Evolutionary conservation across 2,329 filamentous ascomycete genomes (phyloP).

Genomic region (Ilyonectria robusta): DNA sequence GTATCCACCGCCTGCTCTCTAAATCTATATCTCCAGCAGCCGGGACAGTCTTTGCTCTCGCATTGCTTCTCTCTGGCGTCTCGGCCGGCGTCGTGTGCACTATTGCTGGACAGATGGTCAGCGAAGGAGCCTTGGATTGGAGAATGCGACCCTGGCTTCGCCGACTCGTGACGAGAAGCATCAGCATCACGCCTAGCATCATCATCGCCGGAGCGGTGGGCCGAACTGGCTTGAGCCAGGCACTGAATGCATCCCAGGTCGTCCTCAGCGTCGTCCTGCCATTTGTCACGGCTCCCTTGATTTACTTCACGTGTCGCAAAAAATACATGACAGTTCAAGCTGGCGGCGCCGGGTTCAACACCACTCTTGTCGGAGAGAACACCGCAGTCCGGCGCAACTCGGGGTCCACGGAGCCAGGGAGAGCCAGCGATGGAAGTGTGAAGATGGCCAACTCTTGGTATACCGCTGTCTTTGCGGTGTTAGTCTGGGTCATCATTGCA

Average conservation of each 20-base stretch:
- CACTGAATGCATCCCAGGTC: slow-evolving; percentile 84
- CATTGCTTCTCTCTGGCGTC: slow-evolving; percentile 83
- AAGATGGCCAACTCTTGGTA: slow-evolving; percentile 83
- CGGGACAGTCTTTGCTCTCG: slow-evolving; percentile 87
- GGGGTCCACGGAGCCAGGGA: not conserved
- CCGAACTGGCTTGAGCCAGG: slow-evolving; percentile 76
- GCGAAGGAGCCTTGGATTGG: slow-evolving; percentile 86
- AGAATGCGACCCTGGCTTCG: slow-evolving; percentile 82
- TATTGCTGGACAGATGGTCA: slow-evolving; percentile 90
- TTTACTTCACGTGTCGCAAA: slow-evolving; percentile 86
- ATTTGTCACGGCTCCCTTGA: slow-evolving; percentile 85
- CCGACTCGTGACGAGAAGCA: slow-evolving; percentile 81
- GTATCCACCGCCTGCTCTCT: slow-evolving; percentile 82
- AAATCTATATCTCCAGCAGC: slow-evolving; percentile 79
- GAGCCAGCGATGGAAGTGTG: slow-evolving; percentile 50
- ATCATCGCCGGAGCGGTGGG: slow-evolving; percentile 87
- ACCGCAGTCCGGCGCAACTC: not conserved
- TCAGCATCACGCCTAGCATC: slow-evolving; percentile 86
- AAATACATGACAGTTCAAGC: slow-evolving; percentile 83
- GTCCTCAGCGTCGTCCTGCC: slow-evolving; percentile 84
- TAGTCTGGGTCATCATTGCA: slow-evolving; percentile 82
- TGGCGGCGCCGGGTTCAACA: slow-evolving; percentile 55
- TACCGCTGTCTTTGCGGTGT: slow-evolving; percentile 65
- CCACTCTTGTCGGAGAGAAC: slow-evolving; percentile 34
- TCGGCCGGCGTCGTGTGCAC: slow-evolving; percentile 91